Evolutionary conservation across 176 grass and related monocot genomes (phyloP), one percentile per base, ranked within the genome.

Genomic region (Bonia amplexicaulis): DNA sequence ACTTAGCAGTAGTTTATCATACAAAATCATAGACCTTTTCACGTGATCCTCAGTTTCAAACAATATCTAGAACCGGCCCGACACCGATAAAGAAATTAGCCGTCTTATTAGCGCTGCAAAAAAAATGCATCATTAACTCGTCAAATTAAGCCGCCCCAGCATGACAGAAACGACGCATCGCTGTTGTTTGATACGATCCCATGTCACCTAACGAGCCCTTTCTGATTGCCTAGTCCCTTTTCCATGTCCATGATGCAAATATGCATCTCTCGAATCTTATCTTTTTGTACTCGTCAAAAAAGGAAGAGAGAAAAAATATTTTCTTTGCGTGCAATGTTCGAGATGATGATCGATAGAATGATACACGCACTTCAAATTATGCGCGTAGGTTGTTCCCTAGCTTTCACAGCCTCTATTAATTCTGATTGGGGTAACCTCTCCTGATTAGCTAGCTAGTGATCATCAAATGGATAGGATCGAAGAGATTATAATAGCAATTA

Each of bases 81-180:
- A 23, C 10, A 14, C 8, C 27, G 81, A 84, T 47, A 79, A 79
- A 27, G 69, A 84, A 67, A 74, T 68, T 55, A 72, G 33, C 29
- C 11, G 22, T 31, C 71, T 29, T 42, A 23, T 64, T 84, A 45
- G 10, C 19, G 51, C 70, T 59, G 53, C 62, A 37, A 44, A 68
- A 44, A 68, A 33, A 33, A 33, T 10, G 7, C 15, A 25, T 22
- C 47, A n/a, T 45, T 81, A 41, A 76, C 44, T 78, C 33, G 45
- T 55, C 80, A 78, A 47, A 72, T 47, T 15, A 39, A 49, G 8
- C 9, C n/a, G 16, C 67, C 73, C 46, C 66, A 63, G 15, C 69
- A 59, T 74, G 75, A 80, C 68, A 89, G 39, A 58, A 67, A 84
- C 58, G 12, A 74, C 15, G 85, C 40, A 49, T 22, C 26, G 14